These are phyloP conservation scores for Trypanosoma platydactyli DNA, from an alignment of 208 protist genomes.

Conservation along the genomic window DNA sequence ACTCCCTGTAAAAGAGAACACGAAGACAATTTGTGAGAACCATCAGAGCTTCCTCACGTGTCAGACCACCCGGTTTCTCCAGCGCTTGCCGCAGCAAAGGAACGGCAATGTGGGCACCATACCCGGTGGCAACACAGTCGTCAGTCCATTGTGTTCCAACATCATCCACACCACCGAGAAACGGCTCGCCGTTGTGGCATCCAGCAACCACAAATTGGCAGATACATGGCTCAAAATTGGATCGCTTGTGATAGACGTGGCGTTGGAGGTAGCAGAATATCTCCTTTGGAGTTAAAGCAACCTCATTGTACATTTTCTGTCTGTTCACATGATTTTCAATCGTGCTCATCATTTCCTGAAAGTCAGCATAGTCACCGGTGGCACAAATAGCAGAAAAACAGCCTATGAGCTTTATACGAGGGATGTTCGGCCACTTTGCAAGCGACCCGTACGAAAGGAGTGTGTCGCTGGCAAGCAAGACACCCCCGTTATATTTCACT, in stretches of 20 bases:
- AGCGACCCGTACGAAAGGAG: constrained; percentile 97
- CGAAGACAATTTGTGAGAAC: constrained; percentile 92
- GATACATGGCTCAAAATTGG: constrained; percentile 95
- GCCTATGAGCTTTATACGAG: constrained; percentile 89
- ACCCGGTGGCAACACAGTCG: constrained; percentile 93
- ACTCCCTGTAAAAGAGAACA: constrained; percentile 98
- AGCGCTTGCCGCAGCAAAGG: constrained; percentile 93
- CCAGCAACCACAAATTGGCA: constrained; percentile 96
- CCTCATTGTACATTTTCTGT: constrained; percentile 76
- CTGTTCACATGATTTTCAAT: constrained; percentile 81
- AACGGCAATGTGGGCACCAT: constrained; percentile 94
- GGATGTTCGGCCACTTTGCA: constrained; percentile 94
- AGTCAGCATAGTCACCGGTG: constrained; percentile 97
- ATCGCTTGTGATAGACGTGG: constrained; percentile 93
- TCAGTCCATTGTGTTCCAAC: constrained; percentile 94
- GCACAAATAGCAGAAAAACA: constrained; percentile 89
- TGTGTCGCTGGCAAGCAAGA: constrained; percentile 95
- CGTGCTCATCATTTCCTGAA: constrained; percentile 89
- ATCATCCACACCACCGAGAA: constrained; percentile 95
- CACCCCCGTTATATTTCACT: constrained; percentile 97
- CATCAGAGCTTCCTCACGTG: constrained; percentile 80
- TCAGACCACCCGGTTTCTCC: constrained; percentile 77
- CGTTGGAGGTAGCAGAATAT: constrained; percentile 94
- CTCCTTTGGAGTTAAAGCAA: constrained; percentile 77
- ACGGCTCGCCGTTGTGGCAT: constrained; percentile 75